Conservation (phyloP, 2,329 filamentous ascomycete species). For the Ophiostoma montium region DNA sequence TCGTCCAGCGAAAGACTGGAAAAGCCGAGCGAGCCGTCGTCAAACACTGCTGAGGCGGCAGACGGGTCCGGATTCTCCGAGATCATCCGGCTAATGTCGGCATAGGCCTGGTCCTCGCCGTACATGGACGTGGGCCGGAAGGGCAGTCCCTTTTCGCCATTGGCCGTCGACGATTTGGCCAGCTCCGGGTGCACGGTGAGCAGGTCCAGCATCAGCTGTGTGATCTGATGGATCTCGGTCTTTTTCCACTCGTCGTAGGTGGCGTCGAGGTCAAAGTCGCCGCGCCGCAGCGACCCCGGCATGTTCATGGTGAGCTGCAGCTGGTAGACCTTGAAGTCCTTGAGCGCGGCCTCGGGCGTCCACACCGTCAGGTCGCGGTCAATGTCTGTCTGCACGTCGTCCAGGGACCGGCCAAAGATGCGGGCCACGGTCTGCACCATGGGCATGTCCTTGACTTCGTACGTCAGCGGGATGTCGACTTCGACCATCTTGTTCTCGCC, state of each 20-base stretch:
- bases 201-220: constrained; percentile 86
- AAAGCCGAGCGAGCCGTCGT: constrained; percentile 55
- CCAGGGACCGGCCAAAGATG: constrained; percentile 69
- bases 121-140: constrained; percentile 32
- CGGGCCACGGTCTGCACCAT: constrained; percentile 76
- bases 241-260: constrained; percentile 85
- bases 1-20: constrained; percentile 49
- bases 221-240: constrained; percentile 72
- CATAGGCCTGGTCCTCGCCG: constrained; percentile 34
- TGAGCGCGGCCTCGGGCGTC: constrained; percentile 83
- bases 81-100: constrained; percentile 37
- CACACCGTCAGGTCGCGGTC: constrained; percentile 66
- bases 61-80: constrained; percentile 25
- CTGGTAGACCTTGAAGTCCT: constrained; percentile 88
- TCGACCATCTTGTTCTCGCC: constrained; percentile 55
- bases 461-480: constrained; percentile 67
- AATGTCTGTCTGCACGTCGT: constrained; percentile 76
- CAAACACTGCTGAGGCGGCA: constrained; percentile 19
- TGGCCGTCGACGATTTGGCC: constrained; percentile 56
- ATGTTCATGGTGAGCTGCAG: constrained; percentile 72
- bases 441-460: constrained; percentile 95
- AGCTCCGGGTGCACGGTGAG: constrained; percentile 75
- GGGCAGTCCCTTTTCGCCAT: constrained; percentile 42
- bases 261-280: constrained; percentile 84
- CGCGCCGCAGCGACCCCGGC: constrained; percentile 58